phyloP scores from a whole-genome alignment of 2,329 filamentous ascomycete species.

The Colletotrichum spinosum region DNA sequence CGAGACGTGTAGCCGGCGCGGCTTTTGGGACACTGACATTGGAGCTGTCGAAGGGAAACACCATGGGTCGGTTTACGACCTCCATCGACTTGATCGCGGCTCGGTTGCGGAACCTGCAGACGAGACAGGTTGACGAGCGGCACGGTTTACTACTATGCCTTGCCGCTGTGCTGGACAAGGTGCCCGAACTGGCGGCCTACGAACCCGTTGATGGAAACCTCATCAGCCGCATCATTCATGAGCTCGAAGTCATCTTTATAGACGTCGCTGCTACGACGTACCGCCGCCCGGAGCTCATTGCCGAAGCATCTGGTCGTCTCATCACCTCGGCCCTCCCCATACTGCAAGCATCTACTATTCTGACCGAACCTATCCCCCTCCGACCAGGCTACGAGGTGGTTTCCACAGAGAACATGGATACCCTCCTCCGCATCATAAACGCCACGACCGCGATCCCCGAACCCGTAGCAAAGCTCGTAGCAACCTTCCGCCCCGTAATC shows the following conservation, averaged over 20 bases:
- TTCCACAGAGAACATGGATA: constrained; percentile 25
- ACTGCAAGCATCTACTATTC: constrained; percentile 51
- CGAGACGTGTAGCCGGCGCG: constrained; percentile 77
- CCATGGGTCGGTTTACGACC: constrained; percentile 44
- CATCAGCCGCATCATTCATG: constrained; percentile 35
- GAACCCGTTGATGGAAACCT: constrained; percentile 10
- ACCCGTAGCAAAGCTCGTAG: constrained; percentile 40
- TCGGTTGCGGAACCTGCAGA: constrained; percentile 59
- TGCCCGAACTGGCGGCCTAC: constrained; percentile 49
- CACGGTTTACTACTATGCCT: constrained; percentile 75
- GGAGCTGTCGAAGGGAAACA: constrained; percentile 46
- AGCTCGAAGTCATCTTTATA: constrained; percentile 51
- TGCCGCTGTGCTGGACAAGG: constrained; percentile 66
- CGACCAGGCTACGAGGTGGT: constrained; percentile 39
- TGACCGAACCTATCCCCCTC: not conserved
- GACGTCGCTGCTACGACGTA: constrained; percentile 57
- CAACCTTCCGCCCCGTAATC: constrained; percentile 48
- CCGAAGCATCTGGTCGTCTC: constrained; percentile 70
- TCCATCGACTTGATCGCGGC: constrained; percentile 56
- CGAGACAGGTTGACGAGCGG: constrained; percentile 74
- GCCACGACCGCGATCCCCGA: constrained; percentile 14
- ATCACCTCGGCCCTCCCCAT: constrained; percentile 64
- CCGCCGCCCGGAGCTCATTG: constrained; percentile 73
- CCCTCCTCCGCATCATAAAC: constrained; percentile 26
- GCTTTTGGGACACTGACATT: constrained; percentile 73